phyloP scores from a whole-genome alignment of 306 rosid species.

The Sindora glabra region DNA sequence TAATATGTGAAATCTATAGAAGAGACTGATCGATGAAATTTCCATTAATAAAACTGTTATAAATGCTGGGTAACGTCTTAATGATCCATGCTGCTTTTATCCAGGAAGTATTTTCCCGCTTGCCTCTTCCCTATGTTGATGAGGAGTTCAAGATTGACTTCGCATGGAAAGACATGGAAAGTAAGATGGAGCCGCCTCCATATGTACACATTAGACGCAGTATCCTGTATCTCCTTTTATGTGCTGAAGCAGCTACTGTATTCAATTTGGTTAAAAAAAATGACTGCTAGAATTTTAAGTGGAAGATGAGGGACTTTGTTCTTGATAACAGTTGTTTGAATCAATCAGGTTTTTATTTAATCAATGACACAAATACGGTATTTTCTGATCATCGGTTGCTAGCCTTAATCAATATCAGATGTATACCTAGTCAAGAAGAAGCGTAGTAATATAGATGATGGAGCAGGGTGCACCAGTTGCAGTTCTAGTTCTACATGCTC shows the following conservation, averaged over 20 bases:
- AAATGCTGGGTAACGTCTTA: slow-evolving; percentile 1
- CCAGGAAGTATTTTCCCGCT: slow-evolving; percentile 63
- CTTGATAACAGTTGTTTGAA: neutral
- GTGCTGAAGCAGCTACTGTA: slow-evolving; percentile 9
- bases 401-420: slow-evolving; percentile 57
- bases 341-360: neutral
- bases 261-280: neutral
- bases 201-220: slow-evolving; percentile 76
- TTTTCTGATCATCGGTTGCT: slow-evolving; percentile 2
- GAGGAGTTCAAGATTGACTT: slow-evolving; percentile 86
- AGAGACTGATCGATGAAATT: neutral
- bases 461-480: slow-evolving; percentile 70
- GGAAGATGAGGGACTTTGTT: neutral
- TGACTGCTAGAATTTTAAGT: slow-evolving; percentile 9
- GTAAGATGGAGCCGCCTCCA: slow-evolving; percentile 66
- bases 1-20: neutral
- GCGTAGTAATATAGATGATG: slow-evolving; percentile 66
- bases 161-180: slow-evolving; percentile 64
- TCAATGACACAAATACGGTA: neutral
- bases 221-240: slow-evolving; percentile 42
- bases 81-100: slow-evolving; percentile 2
- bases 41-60: neutral
- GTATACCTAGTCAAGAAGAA: slow-evolving; percentile 76
- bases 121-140: slow-evolving; percentile 63
- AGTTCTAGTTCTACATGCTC: slow-evolving; percentile 42